These are phyloP conservation scores for Termitomyces sp. DNA, from an alignment of 768 basidiomycete genomes.

Conservation along the genomic window DNA sequence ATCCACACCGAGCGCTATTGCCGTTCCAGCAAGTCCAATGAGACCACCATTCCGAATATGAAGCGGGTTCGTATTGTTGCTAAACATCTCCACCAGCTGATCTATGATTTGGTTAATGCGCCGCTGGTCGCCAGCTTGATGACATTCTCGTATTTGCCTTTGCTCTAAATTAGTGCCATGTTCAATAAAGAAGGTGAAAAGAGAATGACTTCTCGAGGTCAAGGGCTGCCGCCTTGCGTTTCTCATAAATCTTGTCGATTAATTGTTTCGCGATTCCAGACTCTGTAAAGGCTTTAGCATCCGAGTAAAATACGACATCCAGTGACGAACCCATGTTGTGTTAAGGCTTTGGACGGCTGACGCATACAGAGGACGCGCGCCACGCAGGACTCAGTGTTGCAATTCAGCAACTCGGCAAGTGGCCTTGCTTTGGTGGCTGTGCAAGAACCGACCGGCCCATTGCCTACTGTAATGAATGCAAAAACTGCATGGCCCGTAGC, in stretches of 20 bases:
- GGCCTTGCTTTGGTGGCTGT: conserved; percentile 15
- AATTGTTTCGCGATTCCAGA: conserved; percentile 73
- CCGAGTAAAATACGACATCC: neutral
- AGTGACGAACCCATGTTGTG: conserved; percentile 23
- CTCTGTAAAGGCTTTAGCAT: conserved; percentile 38
- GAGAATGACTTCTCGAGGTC: conserved; percentile 84
- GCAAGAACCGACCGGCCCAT: conserved; percentile 1
- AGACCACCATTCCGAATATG: conserved; percentile 93
- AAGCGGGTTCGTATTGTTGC: conserved; percentile 71
- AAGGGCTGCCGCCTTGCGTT: conserved; percentile 90
- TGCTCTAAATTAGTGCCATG: neutral
- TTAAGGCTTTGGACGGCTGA: neutral
- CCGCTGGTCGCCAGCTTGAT: conserved; percentile 73
- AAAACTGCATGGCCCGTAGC: conserved; percentile 21
- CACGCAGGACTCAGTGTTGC: neutral
- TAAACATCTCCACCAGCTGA: conserved; percentile 94
- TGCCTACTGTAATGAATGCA: conserved; percentile 4
- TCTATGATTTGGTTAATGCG: conserved; percentile 86
- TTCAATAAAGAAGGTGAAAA: neutral
- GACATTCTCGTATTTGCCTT: conserved; percentile 84
- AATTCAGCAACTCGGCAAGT: neutral
- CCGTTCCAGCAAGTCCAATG: conserved; percentile 92
- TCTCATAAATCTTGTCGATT: conserved; percentile 94
- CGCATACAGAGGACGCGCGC: conserved; percentile 5
- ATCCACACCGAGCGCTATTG: conserved; percentile 94